Evolutionary conservation across 176 grass and related monocot genomes (phyloP).

Genomic region (Oryza nivara): DNA sequence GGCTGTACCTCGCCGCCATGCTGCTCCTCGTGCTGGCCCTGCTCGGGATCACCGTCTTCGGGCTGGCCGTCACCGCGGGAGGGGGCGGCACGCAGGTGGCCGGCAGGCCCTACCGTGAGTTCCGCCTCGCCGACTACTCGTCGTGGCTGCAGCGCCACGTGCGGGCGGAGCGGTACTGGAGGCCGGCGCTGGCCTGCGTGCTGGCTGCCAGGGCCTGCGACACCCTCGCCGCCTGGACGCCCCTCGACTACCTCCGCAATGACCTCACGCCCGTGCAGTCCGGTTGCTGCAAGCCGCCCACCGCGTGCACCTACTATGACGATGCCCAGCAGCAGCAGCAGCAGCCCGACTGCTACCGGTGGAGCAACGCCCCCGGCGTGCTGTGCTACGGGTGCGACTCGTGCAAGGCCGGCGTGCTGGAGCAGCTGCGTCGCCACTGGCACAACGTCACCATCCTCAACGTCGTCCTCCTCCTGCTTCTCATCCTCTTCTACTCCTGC

Average conservation of each 20-base stretch:
- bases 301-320: slow-evolving; percentile 66
- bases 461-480: slow-evolving; percentile 60
- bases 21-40: slow-evolving; percentile 61
- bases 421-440: slow-evolving; percentile 83
- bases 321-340: background rate
- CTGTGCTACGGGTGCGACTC: slow-evolving; percentile 88
- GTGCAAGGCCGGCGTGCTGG: slow-evolving; percentile 84
- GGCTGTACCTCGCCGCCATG: slow-evolving; percentile 73
- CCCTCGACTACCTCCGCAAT: slow-evolving; percentile 64
- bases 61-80: slow-evolving; percentile 57
- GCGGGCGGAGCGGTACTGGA: slow-evolving; percentile 55
- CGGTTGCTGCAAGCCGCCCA: slow-evolving; percentile 95
- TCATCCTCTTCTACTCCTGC: slow-evolving; percentile 72
- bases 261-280: slow-evolving; percentile 80
- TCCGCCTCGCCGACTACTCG: slow-evolving; percentile 62
- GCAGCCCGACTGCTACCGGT: slow-evolving; percentile 71
- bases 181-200: slow-evolving; percentile 70
- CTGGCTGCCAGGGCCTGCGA: slow-evolving; percentile 59
- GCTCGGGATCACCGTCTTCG: slow-evolving; percentile 57
- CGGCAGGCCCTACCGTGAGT: slow-evolving; percentile 72
- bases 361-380: slow-evolving; percentile 72
- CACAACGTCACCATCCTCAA: slow-evolving; percentile 83
- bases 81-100: slow-evolving; percentile 59
- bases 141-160: slow-evolving; percentile 62
- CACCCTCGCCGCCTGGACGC: slow-evolving; percentile 63